phyloP scores from a whole-genome alignment of 2,329 filamentous ascomycete genomes.

The Fusarium tupiense region DNA sequence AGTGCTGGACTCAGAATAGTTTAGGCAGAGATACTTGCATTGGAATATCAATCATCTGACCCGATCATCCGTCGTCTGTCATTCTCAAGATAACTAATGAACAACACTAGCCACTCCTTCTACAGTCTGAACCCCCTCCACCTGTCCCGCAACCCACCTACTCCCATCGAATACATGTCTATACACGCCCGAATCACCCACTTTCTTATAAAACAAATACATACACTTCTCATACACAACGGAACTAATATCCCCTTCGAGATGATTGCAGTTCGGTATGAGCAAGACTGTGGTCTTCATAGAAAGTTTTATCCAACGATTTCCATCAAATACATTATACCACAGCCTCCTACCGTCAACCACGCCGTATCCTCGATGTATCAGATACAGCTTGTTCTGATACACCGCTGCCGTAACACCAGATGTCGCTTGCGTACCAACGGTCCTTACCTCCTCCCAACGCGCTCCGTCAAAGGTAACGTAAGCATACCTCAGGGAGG shows the following conservation, averaged over 20 bases:
- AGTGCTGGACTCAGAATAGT: too few relatives aligned
- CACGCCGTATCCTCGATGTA: neutral
- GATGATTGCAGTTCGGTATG: neutral
- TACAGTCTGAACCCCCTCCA: neutral
- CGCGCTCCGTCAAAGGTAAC: neutral
- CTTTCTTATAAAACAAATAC: neutral
- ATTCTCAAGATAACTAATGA: neutral
- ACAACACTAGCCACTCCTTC: neutral
- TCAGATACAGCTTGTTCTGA: neutral
- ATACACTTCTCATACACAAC: neutral
- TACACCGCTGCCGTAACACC: neutral
- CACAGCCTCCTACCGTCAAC: neutral
- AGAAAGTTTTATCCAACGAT: neutral
- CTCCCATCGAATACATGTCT: neutral
- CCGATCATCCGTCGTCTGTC: too few relatives aligned
- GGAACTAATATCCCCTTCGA: neutral
- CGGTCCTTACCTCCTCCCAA: neutral
- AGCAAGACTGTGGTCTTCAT: neutral
- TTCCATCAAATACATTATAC: neutral
- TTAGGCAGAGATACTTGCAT: too few relatives aligned
- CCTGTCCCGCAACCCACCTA: neutral
- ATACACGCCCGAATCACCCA: neutral
- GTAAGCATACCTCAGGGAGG: fast-evolving
- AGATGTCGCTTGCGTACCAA: fast-evolving
- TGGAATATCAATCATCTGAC: too few relatives aligned